These are phyloP conservation scores for Sugiyamaella valdiviana DNA, from an alignment of 805 yeast species.

Conservation along the genomic window DNA sequence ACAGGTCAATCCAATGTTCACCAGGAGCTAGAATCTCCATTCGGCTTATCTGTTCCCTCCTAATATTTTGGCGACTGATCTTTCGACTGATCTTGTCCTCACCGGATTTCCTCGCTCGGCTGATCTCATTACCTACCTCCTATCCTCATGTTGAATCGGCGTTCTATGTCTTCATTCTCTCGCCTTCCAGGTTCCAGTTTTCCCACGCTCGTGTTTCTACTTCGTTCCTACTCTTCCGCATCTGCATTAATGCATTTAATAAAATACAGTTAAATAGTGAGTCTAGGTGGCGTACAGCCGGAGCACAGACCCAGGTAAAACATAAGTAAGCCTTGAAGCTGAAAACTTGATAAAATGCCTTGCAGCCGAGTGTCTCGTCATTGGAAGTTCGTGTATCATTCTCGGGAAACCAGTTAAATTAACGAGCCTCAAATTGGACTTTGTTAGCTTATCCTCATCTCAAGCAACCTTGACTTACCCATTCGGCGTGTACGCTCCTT, in stretches of 20 bases:
- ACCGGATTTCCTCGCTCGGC: too few relatives aligned
- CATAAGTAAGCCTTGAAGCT: too few relatives aligned
- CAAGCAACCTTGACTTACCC: conserved; percentile 47
- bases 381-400: not conserved
- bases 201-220: not conserved
- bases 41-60: too few relatives aligned
- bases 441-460: not conserved
- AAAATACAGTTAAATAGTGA: not conserved
- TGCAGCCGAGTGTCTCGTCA: too few relatives aligned
- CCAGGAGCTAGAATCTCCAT: too few relatives aligned
- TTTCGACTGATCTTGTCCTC: too few relatives aligned
- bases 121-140: too few relatives aligned
- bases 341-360: too few relatives aligned
- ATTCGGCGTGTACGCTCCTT: conserved; percentile 97
- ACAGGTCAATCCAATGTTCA: too few relatives aligned
- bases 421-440: conserved; percentile 76
- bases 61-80: too few relatives aligned
- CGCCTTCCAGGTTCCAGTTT: not conserved
- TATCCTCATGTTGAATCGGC: too few relatives aligned
- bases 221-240: conserved; percentile 2
- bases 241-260: not conserved
- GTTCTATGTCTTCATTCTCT: too few relatives aligned
- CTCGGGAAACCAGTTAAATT: conserved; percentile 13
- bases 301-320: not conserved
- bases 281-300: not conserved